Evolutionary conservation across 2,329 filamentous ascomycete species (phyloP), one percentile per base, ranked within the genome.

Genomic region (Aspergillus sp.): DNA sequence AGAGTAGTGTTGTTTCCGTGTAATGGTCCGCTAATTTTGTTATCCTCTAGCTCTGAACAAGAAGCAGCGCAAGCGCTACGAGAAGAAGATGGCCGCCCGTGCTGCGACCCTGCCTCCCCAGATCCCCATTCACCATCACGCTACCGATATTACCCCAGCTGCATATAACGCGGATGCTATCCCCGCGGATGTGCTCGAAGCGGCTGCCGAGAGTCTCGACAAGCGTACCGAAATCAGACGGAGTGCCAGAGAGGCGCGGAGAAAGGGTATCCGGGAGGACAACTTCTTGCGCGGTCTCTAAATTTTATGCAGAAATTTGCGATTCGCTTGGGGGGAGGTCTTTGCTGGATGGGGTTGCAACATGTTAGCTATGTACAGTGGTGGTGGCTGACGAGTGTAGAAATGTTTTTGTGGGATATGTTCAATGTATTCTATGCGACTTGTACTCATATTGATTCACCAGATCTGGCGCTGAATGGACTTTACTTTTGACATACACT

Each of bases 201-300:
- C 74, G 49, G 79, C 78, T 15, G 61, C 73, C 9, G 72, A 70
- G 49, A 74, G 76, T 62, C 57, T 77, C 28, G 70, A 74, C 38
- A 75, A 77, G 61, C 70, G 78, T 41, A 62, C 68, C 17, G 75
- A 80, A 63, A 74, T 82, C 28, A 80, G 74, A 13, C 78, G 77
- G 70, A 80, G 78, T 64, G 75, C 78, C 23, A 73, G 80, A 59
- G 72, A 72, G 15, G 79, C 79, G 5, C 76, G 80, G 62, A 74
- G 79, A 60, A 81, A 80, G 70, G 70, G 69, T 15, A 81, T 82
- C 56, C 73, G 78, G 62, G 79, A 82, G 63, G 72, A 72, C 41
- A 82, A 82, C 72, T 82, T 80, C 74, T 71, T 82, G 70, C 77
- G 77, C 57, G 78, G 79, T 25, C 72, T 82, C 69, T 81, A 75